Evolutionary conservation across 1,284 basidiomycete genomes (phyloP).

Genomic region (Hypsizygus ulmarius): DNA sequence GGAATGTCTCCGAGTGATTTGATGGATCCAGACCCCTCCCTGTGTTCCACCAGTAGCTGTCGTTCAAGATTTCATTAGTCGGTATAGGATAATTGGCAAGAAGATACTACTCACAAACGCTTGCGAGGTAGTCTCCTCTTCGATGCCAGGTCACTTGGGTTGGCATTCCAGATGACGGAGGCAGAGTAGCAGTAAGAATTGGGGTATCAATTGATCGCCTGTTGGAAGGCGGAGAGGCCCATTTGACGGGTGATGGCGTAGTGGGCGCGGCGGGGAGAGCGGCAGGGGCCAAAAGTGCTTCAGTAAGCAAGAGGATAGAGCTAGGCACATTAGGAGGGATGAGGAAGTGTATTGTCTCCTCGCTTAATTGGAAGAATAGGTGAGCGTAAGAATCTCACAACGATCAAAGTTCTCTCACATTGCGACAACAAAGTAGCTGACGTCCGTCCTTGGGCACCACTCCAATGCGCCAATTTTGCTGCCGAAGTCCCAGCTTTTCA

Average conservation of each 20-base stretch:
- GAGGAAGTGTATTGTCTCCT: conserved; percentile 79
- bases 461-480: conserved; percentile 83
- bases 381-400: conserved; percentile 1
- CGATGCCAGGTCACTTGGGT: conserved; percentile 93
- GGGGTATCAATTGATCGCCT: conserved; percentile 50
- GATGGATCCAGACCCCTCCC: conserved; percentile 90
- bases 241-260: conserved; percentile 67
- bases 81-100: conserved; percentile 10
- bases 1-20: conserved; percentile 88
- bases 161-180: conserved; percentile 69
- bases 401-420: conserved; percentile 52
- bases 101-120: conserved; percentile 65
- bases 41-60: conserved; percentile 63
- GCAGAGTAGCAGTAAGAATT: conserved; percentile 59
- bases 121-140: conserved; percentile 94
- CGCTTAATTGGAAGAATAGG: conserved; percentile 43
- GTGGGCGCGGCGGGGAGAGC: conserved; percentile 57
- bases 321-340: conserved; percentile 76
- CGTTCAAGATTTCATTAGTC: conserved; percentile 9
- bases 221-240: conserved; percentile 49
- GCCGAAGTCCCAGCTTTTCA: conserved; percentile 85
- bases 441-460: conserved; percentile 91
- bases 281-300: conserved; percentile 62
- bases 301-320: conserved; percentile 58
- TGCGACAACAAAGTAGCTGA: conserved; percentile 78